Evolutionary conservation across 495 filamentous ascomycete genomes (phyloP), one percentile per base, ranked within the genome.

Genomic region (Aspergillus sclerotioniger): DNA sequence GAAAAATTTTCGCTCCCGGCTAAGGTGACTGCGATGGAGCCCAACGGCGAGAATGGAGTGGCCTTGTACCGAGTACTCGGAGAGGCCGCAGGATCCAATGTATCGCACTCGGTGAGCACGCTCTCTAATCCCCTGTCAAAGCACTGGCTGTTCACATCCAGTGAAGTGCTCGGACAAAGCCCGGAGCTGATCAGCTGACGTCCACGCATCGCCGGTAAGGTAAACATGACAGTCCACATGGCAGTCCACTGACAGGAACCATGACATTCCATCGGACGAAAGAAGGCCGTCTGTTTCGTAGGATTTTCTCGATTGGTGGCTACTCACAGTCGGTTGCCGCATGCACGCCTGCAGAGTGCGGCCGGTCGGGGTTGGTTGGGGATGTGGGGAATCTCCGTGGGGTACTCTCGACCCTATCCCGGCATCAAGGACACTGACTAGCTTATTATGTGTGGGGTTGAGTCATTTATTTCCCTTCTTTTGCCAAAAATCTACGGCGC

Each of bases 311-410:
- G 6, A 16, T 50, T 8, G 25, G 47, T 16, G 3, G 13, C 13
- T 50, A 12, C 17, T 15, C 47, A 16, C 44, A 25, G 47, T 50
- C 25, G n/a, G n/a, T 15, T 41, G 13, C 37, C 47, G 47, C 47
- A 20, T 28, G 46, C 13, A 29, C 13, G 10, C 13, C 15, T 49
- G 46, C 37, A 41, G 37, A 13, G 37, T 12, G 9, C 10, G 37
- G 10, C n/a, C 13, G 20, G 10, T 25, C 19, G 46, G 46, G 46
- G 20, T 49, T 13, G 28, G 46, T 15, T 49, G 46, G 25, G 47
- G 47, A 31, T 50, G 47, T 31, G 47, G 47, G 47, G 47, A 50
- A 50, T 25, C 47, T 50, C 47, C 47, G 47, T 50, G 47, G 47
- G 47, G 47, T 15, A 47, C 21, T 47, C n/a, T n/a, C n/a, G 8